Percentiles rank a stretch among this genome's conserved stretches.
Conservation (phyloP, 1,139 yeast species). For the Scheffersomyces cryptocercus region DNA sequence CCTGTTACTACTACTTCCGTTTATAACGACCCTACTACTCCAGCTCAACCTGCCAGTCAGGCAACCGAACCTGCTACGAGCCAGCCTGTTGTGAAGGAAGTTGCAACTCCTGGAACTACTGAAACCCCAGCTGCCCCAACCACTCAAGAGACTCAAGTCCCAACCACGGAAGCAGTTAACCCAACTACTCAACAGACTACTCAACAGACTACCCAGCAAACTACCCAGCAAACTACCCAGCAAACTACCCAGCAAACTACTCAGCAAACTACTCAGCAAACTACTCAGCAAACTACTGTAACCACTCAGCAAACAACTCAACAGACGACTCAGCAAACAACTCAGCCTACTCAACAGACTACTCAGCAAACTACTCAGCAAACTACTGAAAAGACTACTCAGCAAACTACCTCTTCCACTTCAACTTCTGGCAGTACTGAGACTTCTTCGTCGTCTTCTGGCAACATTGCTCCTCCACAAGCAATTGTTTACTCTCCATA, state of each 20-base stretch:
- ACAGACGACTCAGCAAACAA: conserved; percentile 4
- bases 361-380: conserved; percentile 10
- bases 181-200: conserved; percentile 2
- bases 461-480: conserved; percentile 43
- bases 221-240: not conserved
- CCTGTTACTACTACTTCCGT: conserved; percentile 36
- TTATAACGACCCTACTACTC: conserved; percentile 13
- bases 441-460: conserved; percentile 10
- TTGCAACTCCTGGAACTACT: not conserved
- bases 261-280: conserved; percentile 1
- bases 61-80: conserved; percentile 10
- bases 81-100: not conserved
- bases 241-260: conserved; percentile 2
- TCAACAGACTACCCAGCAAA: not conserved
- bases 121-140: conserved; percentile 1
- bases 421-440: conserved; percentile 23
- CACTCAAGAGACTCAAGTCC: conserved; percentile 3
- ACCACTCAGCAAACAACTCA: conserved; percentile 7
- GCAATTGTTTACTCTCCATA: conserved; percentile 83
- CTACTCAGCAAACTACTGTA: conserved; percentile 9
- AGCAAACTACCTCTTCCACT: conserved; percentile 14
- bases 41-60: conserved; percentile 5
- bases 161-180: conserved; percentile 4
- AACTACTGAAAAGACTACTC: conserved; percentile 6
- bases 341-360: conserved; percentile 3